Conservation (phyloP, 345 rosid species). For the Streptanthus diversifolius region DNA sequence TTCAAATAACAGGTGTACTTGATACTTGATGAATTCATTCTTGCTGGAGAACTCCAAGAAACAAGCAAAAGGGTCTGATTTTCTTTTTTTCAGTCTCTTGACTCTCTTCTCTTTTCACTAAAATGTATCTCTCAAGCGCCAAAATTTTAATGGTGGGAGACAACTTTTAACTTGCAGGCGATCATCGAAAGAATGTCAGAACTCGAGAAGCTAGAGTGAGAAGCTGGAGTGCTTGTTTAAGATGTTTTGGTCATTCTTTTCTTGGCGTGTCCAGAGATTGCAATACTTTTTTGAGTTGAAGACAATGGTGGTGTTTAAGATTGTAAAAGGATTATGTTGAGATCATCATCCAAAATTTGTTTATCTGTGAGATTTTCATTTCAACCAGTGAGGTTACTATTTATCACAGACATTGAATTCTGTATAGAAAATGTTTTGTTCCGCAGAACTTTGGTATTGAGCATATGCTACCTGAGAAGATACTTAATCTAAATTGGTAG, state of each 20-base stretch:
- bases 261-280: neutral
- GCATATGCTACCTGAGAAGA: too few species aligned
- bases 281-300: neutral
- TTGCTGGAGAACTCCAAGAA: slow-evolving; percentile 99
- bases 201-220: slow-evolving; percentile 79
- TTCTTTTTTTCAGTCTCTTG: neutral
- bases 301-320: neutral
- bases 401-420: neutral
- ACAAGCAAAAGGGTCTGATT: slow-evolving; percentile 85
- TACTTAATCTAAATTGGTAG: too few species aligned
- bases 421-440: slow-evolving; percentile 4
- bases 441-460: neutral
- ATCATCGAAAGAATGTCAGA: slow-evolving; percentile 94
- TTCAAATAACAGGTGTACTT: slow-evolving; percentile 50
- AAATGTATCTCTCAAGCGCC: neutral
- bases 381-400: neutral
- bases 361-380: neutral
- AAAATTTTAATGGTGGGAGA: neutral
- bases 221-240: neutral
- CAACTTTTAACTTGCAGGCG: slow-evolving; percentile 47
- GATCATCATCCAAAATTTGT: neutral
- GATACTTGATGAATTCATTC: slow-evolving; percentile 97
- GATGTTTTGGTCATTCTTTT: neutral
- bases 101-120: neutral
- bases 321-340: neutral